These are phyloP conservation scores for Pestalotiopsis sp. DNA, from an alignment of 2,329 filamentous ascomycete species.

Conservation along the genomic window DNA sequence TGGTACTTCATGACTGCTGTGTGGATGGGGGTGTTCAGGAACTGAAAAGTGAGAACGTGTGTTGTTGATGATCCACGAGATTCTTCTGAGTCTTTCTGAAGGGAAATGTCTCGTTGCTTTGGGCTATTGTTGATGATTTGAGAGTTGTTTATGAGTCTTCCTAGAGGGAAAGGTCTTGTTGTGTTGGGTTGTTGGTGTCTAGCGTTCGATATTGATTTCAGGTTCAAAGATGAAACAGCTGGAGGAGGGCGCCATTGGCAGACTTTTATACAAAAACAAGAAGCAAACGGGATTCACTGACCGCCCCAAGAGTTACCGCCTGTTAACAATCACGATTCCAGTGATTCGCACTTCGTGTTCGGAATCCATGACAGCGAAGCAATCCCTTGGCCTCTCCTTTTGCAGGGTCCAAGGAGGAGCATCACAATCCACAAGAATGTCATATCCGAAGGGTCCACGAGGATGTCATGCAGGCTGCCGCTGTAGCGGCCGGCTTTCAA, in stretches of 20 bases:
- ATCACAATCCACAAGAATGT: background rate
- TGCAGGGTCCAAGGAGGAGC: background rate
- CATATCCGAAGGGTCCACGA: slow-evolving; percentile 7
- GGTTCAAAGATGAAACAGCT: background rate
- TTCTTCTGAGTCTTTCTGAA: background rate
- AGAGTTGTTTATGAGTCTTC: no score
- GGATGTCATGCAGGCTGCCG: slow-evolving; percentile 10
- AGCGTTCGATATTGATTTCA: no score
- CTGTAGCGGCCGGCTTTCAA: slow-evolving; percentile 5
- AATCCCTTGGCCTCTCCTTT: background rate
- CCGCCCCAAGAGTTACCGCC: background rate
- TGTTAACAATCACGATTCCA: background rate
- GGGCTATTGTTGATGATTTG: no score
- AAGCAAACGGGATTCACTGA: background rate
- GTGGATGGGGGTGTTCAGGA: background rate
- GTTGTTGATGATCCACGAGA: background rate
- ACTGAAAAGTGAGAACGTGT: background rate
- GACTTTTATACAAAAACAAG: background rate
- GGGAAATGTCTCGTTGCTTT: no score
- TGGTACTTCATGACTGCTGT: slow-evolving; percentile 1
- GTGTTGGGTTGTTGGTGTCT: no score
- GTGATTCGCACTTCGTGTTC: background rate
- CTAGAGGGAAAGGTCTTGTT: no score
- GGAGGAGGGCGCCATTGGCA: background rate
- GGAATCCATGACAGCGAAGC: background rate